These are phyloP conservation scores for Puccinia triticina DNA, from an alignment of 1,284 basidiomycete species.

Conservation along the genomic window DNA sequence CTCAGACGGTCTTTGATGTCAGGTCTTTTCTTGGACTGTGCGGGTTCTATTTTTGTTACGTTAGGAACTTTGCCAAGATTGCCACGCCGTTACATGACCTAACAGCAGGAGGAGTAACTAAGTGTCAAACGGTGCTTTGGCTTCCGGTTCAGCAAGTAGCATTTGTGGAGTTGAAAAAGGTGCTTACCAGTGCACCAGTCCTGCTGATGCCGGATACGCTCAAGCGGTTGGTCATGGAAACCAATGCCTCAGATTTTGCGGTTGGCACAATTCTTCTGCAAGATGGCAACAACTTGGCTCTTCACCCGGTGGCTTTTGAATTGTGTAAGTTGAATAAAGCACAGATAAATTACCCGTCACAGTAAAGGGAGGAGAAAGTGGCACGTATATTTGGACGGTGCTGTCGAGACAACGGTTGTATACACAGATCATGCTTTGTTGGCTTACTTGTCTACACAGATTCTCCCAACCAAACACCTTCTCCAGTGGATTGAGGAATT, in stretches of 20 bases:
- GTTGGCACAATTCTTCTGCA: not conserved
- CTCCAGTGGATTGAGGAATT: no score
- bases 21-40: no score
- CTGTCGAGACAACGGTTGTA: not conserved
- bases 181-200: no score
- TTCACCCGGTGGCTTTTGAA: slow-evolving; percentile 23
- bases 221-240: no score
- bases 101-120: not conserved
- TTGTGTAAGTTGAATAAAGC: not conserved
- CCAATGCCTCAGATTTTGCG: slow-evolving; percentile 5
- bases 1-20: not conserved
- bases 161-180: no score
- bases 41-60: no score
- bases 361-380: slow-evolving; percentile 14
- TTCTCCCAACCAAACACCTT: no score
- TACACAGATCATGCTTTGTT: slow-evolving; percentile 21
- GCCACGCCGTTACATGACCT: no score
- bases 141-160: not conserved
- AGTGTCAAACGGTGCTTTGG: not conserved
- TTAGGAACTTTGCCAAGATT: no score
- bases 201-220: no score
- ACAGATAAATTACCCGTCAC: no score
- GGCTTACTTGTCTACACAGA: no score
- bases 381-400: not conserved
- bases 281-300: not conserved